Base-by-base conservation (phyloP, 768 basidiomycete species). In the Baorangia bicolor region DNA sequence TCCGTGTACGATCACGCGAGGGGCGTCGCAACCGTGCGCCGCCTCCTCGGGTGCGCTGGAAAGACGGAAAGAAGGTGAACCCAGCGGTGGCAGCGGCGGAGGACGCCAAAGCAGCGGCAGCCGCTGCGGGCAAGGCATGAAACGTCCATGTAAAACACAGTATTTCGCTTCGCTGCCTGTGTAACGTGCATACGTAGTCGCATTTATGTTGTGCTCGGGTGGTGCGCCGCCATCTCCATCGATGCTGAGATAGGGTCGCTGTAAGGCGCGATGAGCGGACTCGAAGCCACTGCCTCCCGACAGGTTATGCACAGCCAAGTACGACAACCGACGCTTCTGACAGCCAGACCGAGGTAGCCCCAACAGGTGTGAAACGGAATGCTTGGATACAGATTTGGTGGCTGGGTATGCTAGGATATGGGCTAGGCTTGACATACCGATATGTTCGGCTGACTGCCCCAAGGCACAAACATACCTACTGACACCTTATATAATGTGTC, bases 21-120 rank as follows among this genome's bases (percentile, higher is more conserved):
- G 92, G 92, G 53, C 90, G 96, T 69, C 85, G 96, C 76, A 98
- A 97, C 87, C 93, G 97, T 75, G 89, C 92, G 4, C 97, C 97
- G 57, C 97, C 97, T 62, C 93, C 94, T 27, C 91, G 97, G 61
- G 77, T 98, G 62, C 83, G 96, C 64, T 98, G 93, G 93, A 94
- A 94, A 77, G 90, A 92, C 71, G 88, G 87, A 58, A 92, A 97
- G 84, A 92, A 94, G 82, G 87, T 95, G 74, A 96, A 96, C 80
- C 90, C 93, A 42, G 94, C 94, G 51, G 94, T 97, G 34, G 89
- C 86, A 43, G 94, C 94, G 58, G 94, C 94, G 23, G 90, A 93
- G 77, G 93, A 90, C 51, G 89, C 88, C 30, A 90, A 91, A 74
- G 86, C 82, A 18, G 78, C 74, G 42, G 77, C 73, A 18, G 78